phyloP scores from a whole-genome alignment of 495 filamentous ascomycete genomes.

The Annulohypoxylon maeteangense region DNA sequence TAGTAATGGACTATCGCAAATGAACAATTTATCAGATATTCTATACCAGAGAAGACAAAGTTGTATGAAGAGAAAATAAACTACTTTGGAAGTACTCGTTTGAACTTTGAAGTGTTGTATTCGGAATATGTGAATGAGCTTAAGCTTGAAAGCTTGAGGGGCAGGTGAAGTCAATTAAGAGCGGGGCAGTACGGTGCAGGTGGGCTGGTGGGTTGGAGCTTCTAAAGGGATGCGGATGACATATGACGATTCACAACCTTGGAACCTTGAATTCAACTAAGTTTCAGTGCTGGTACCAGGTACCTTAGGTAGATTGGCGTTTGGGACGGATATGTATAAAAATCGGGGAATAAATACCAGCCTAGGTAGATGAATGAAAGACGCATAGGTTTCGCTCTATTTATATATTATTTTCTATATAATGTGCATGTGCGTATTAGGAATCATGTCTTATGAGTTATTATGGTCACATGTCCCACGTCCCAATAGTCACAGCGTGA shows the following conservation, averaged over 20 bases:
- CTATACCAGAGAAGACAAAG: neutral
- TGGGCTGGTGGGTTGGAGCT: conserved; percentile 12
- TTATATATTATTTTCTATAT: conserved; percentile 1
- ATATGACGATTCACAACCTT: conserved; percentile 23
- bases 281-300: neutral
- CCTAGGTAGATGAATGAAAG: neutral
- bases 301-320: too few species aligned
- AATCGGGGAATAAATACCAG: neutral
- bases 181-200: conserved; percentile 15
- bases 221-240: conserved; percentile 22
- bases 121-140: neutral
- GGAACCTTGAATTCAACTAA: neutral
- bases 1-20: conserved; percentile 2
- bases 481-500: conserved; percentile 36
- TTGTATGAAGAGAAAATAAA: neutral
- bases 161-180: conserved; percentile 32
- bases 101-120: conserved; percentile 10
- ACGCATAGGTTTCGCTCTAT: neutral
- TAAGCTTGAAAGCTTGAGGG: conserved; percentile 27
- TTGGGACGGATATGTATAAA: too few species aligned
- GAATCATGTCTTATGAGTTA: conserved; percentile 16
- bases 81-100: neutral
- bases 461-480: conserved; percentile 37
- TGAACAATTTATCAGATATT: conserved; percentile 15
- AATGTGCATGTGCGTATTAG: neutral